These are phyloP conservation scores for Stagonosporopsis chrysanthemi DNA, from an alignment of 2,329 filamentous ascomycete species.

Conservation along the genomic window DNA sequence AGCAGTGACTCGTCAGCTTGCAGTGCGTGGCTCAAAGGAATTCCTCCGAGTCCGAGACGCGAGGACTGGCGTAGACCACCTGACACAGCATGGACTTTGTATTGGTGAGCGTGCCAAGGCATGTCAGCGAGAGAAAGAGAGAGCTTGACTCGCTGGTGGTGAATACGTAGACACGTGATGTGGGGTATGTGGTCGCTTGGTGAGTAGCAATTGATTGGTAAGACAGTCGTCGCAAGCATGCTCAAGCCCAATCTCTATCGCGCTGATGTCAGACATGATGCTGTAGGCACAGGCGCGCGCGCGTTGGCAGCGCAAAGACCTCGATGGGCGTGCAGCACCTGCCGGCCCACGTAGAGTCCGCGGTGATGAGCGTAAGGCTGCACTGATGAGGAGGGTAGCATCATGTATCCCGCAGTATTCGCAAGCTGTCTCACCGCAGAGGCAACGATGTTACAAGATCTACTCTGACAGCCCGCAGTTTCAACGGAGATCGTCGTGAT, in stretches of 20 bases:
- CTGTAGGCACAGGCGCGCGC: neutral
- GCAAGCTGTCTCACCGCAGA: conserved; percentile 18
- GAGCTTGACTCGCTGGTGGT: neutral
- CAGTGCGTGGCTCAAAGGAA: neutral
- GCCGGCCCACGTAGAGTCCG: neutral
- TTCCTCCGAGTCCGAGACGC: neutral
- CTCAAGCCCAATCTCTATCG: neutral
- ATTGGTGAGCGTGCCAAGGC: neutral
- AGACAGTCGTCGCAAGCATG: conserved; percentile 9
- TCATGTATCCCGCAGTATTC: conserved; percentile 1
- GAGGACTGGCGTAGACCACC: neutral
- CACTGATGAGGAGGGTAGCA: neutral
- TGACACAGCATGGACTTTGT: conserved; percentile 5
- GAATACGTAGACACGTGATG: conserved; percentile 10
- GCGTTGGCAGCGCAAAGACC: neutral
- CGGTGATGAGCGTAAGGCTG: conserved; percentile 1
- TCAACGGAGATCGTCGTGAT: conserved; percentile 5
- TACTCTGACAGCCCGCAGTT: conserved; percentile 6
- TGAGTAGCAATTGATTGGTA: neutral
- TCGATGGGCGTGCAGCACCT: neutral
- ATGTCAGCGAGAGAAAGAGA: neutral
- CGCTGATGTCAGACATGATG: conserved; percentile 7
- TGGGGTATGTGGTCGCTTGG: conserved; percentile 1
- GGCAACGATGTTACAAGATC: conserved; percentile 23
- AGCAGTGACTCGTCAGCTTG: conserved; percentile 16